Conservation (phyloP, 345 rosid genomes). For the Lagerstroemia speciosa region DNA sequence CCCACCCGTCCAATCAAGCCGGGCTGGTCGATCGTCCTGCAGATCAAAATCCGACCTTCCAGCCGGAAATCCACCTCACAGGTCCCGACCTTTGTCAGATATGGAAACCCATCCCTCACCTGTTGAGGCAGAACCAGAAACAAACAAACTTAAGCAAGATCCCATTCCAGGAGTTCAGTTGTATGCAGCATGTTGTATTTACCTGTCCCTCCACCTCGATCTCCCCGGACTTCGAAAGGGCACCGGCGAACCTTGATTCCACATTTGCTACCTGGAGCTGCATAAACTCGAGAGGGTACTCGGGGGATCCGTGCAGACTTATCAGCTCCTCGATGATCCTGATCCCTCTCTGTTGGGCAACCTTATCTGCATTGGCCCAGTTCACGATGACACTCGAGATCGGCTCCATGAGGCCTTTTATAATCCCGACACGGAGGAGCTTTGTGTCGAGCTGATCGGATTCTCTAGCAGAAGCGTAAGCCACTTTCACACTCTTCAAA, state of each 20-base stretch:
- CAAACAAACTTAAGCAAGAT: background rate
- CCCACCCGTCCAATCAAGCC: conserved; percentile 23
- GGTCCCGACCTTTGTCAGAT: conserved; percentile 17
- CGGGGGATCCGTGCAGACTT: conserved; percentile 14
- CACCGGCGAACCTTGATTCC: conserved; percentile 20
- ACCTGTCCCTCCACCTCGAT: conserved; percentile 15
- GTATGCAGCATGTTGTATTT: no score
- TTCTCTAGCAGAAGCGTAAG: conserved; percentile 18
- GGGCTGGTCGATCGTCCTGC: conserved; percentile 20
- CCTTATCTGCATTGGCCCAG: conserved; percentile 11
- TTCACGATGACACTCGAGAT: conserved; percentile 17
- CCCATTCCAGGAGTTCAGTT: background rate
- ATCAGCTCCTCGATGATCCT: conserved; percentile 16
- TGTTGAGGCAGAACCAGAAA: background rate
- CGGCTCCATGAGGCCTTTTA: conserved; percentile 20
- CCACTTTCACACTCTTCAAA: conserved; percentile 13
- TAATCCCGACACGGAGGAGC: conserved; percentile 20
- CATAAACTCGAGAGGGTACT: conserved; percentile 18
- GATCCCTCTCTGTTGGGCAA: conserved; percentile 13
- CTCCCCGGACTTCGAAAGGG: conserved; percentile 16
- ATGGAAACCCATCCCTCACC: conserved; percentile 18
- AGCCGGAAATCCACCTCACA: conserved; percentile 17
- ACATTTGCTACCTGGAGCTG: conserved; percentile 19
- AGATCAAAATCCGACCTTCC: conserved; percentile 15
- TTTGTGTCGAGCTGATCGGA: conserved; percentile 23